Percentiles rank a stretch among this genome's conserved stretches.
phyloP scores from a whole-genome alignment of 139 green algal species.

The Coccomyxa sp. region DNA sequence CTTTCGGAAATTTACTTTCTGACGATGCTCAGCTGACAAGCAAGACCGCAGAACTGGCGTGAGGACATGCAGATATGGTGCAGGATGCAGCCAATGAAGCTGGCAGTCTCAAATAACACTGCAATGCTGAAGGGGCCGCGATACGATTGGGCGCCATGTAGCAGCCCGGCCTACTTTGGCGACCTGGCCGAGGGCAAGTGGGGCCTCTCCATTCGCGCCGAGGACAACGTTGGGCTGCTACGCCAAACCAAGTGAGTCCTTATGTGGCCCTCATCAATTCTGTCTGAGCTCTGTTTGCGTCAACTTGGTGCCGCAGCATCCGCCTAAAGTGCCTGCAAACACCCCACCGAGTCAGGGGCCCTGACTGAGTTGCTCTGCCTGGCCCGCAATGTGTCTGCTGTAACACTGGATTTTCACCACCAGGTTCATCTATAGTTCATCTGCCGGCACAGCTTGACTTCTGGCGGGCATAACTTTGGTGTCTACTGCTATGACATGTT shows the following conservation, averaged over 20 bases:
- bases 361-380: not conserved
- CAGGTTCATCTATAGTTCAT: too few species aligned
- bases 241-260: not conserved
- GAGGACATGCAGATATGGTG: not conserved
- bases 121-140: not conserved
- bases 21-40: too few species aligned
- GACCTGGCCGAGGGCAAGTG: slow-evolving; percentile 30
- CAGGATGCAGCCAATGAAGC: not conserved
- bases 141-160: slow-evolving; percentile 23
- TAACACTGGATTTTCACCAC: not conserved
- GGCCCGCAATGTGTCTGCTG: not conserved
- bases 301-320: not conserved
- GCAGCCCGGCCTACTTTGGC: slow-evolving; percentile 31
- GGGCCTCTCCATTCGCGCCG: slow-evolving; percentile 20
- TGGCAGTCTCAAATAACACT: not conserved
- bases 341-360: not conserved
- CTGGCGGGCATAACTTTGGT: too few species aligned
- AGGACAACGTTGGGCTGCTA: slow-evolving; percentile 15
- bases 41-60: too few species aligned
- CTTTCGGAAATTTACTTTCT: not conserved
- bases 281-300: not conserved
- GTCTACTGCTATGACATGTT: not conserved
- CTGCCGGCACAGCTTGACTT: too few species aligned
- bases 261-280: not conserved
- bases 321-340: not conserved